Evolutionary conservation across 1,139 yeast genomes (phyloP), one percentile per base, ranked within the genome.

Genomic region (Kazachstania sp.): DNA sequence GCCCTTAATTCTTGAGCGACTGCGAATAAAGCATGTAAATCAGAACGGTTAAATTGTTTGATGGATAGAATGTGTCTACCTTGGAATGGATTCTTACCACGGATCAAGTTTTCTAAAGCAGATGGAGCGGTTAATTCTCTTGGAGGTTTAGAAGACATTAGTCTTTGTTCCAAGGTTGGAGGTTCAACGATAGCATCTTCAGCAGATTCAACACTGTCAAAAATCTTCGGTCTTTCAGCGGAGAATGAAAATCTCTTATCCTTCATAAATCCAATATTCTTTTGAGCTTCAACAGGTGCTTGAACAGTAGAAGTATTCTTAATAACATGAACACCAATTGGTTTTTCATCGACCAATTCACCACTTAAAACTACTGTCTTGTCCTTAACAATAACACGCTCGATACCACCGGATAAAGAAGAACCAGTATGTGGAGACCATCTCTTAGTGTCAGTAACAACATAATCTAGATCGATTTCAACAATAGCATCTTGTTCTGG

Each of bases 1-100:
- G 92, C 77, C 70, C 97, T 81, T 90, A 94, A 83, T 71, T 94
- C 98, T 73, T 92, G 97, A 36, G 98, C 98, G 60, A 92, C 92
- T 31, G 96, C 84, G 72, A 94, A 94, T 66, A 94, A 75, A 28
- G 88, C 78, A 67, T 92, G 98, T 68, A 94, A 75, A 65, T 92
- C 95, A 50, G 87, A 74, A 71, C 97, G 82, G 53, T 78, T 74
- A 66, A 92, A 83, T 63, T 88, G 92, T 63, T 81, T 81, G 45
- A 94, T 97, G 39, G 97, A 86, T 58, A 87, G 73, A 49, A 94
- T 83, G 51, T 92, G 85, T 68, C 83, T 83, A 66, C 95, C 80
- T 66, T 87, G 75, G 78, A 90, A 92, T 53, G 95, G 86, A 68
- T 90, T 90, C 72, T 85, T 79, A 58, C 75, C 70, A 68, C 95